Percentiles rank a stretch among this genome's conserved stretches.
These are phyloP conservation scores for Umbelopsis sp. DNA, from an alignment of 371 early-diverging fungal genomes.

Conservation along the genomic window DNA sequence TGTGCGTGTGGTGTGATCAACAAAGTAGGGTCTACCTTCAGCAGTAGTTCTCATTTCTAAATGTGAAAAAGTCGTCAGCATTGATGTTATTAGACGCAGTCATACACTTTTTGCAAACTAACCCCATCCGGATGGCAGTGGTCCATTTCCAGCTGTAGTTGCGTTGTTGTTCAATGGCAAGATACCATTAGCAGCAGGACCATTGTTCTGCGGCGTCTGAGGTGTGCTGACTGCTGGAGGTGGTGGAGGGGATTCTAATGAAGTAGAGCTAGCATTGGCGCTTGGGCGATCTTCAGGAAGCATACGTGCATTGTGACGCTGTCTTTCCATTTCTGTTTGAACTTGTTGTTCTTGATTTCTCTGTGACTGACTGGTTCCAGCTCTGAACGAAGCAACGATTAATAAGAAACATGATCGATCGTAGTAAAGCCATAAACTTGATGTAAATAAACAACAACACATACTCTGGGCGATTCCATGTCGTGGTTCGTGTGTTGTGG, in stretches of 20 bases:
- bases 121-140: conserved; percentile 96
- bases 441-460: not conserved
- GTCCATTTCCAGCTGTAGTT: conserved; percentile 76
- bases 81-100: not conserved
- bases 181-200: conserved; percentile 32
- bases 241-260: conserved; percentile 27
- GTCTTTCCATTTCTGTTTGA: conserved; percentile 74
- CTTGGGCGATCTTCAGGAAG: conserved; percentile 68
- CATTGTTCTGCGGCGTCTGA: conserved; percentile 23
- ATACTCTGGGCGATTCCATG: conserved; percentile 72
- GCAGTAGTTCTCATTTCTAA: conserved; percentile 76
- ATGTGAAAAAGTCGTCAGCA: not conserved
- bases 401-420: not conserved
- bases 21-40: conserved; percentile 94
- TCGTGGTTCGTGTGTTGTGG: conserved; percentile 70
- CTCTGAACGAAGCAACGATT: conserved; percentile 1
- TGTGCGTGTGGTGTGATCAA: conserved; percentile 95
- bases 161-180: conserved; percentile 54
- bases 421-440: not conserved
- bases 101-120: conserved; percentile 9
- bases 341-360: conserved; percentile 55
- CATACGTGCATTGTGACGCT: conserved; percentile 77
- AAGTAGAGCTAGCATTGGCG: conserved; percentile 28
- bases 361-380: conserved; percentile 30
- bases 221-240: conserved; percentile 26